Conservation (phyloP, 2,329 filamentous ascomycete genomes). For the Xylariaceae sp. region DNA sequence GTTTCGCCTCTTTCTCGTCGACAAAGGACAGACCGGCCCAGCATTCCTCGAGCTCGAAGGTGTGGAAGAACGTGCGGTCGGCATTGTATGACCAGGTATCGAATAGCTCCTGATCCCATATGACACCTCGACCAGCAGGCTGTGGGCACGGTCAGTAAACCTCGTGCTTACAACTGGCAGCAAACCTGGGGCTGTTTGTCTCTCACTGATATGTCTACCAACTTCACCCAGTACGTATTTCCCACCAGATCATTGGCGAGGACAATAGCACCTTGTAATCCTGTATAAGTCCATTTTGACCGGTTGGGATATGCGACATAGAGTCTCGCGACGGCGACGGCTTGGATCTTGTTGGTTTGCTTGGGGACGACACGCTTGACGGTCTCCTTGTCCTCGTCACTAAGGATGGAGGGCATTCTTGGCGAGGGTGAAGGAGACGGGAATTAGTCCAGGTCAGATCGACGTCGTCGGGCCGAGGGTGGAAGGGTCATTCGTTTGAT, state of each 20-base stretch:
- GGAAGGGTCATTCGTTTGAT: conserved; percentile 12
- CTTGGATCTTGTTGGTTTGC: conserved; percentile 93
- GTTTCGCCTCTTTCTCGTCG: conserved; percentile 95
- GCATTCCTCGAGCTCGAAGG: conserved; percentile 92
- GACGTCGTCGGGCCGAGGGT: conserved; percentile 15
- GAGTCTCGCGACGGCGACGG: conserved; percentile 85
- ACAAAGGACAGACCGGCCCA: conserved; percentile 85
- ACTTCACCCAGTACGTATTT: conserved; percentile 94
- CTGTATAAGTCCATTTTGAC: conserved; percentile 88
- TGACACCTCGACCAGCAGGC: conserved; percentile 74
- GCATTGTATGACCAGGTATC: conserved; percentile 94
- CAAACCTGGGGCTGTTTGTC: conserved; percentile 3
- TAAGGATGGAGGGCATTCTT: conserved; percentile 64
- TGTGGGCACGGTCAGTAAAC: conserved; percentile 33
- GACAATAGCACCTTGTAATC: conserved; percentile 84
- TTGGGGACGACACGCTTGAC: conserved; percentile 94
- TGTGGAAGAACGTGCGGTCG: conserved; percentile 95
- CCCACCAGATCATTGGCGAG: conserved; percentile 91
- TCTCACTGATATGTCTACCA: conserved; percentile 91
- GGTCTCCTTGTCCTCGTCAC: conserved; percentile 90
- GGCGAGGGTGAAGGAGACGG: conserved; percentile 9
- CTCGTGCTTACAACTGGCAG: neutral
- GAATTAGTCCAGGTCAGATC: conserved; percentile 1
- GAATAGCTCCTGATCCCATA: conserved; percentile 98
- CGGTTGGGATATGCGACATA: conserved; percentile 88